Base-by-base conservation (phyloP, 148 eudicot species). In the Simmondsia chinensis region DNA sequence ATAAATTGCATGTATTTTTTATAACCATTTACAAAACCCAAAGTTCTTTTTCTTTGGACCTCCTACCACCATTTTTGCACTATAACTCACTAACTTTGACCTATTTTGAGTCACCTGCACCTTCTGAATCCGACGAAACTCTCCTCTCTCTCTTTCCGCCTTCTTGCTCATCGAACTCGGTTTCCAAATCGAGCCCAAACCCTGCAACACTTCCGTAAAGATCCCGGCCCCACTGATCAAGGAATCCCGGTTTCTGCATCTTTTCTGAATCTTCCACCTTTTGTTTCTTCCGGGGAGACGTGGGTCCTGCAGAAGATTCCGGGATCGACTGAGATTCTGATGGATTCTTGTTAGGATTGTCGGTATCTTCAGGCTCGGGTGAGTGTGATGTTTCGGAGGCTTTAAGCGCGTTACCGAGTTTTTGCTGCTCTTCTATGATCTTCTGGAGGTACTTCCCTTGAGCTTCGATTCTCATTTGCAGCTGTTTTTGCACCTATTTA, bases 391-490 rank as follows among this genome's bases (percentile, higher is more conserved):
- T 39, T 19, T 63, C 87, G 0, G 82, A 59, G 44, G 53, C 55
- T 42, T 38, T 66, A 19, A 75, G 48, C 31, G 48, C 48, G 50
- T 64, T 60, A 11, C 76, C 74, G 24, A 75, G 57, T 28, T 65
- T 79, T 56, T 82, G 82, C 50, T 87, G 96, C 52, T 87, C 96
- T 48, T 87, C 94, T 18, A 87, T 79, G 14, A 87, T 87, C 62
- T 87, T 87, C 62, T 87, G 86, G 21, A 87, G 58, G 64, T 87
- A 87, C 57, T 77, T 79, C 25, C 94, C 88, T 37, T 87, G 96
- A 12, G 96, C 94, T 63, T 87, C 96, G 22, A 87, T 82, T 51
- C 96, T 71, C 76, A 87, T 70, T 48, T 82, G 96, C 20, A 87
- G 61, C 43, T 87, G 96, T 40, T 76, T 79, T 71, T 87, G 96